These are phyloP conservation scores for Agarophyton chilense DNA, from an alignment of 23 red algal species.

Conservation along the genomic window DNA sequence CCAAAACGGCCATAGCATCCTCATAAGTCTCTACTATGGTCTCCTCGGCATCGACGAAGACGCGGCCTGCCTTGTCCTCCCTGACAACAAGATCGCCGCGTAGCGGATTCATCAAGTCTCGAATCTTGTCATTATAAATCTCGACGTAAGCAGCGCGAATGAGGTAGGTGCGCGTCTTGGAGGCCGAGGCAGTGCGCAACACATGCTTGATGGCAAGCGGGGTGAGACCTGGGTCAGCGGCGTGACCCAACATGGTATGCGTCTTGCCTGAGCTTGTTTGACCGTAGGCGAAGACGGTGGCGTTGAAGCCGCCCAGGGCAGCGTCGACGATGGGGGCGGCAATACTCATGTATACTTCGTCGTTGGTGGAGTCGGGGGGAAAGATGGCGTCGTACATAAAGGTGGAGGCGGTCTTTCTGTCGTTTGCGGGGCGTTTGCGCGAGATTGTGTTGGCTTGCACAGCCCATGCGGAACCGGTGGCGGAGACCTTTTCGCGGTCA, in stretches of 20 bases:
- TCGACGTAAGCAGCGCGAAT: slow-evolving; percentile 82
- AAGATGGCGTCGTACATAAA: slow-evolving; percentile 86
- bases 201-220: slow-evolving; percentile 80
- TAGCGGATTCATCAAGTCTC: slow-evolving; percentile 79
- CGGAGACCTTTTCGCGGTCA: slow-evolving; percentile 47
- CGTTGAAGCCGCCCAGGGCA: slow-evolving; percentile 86
- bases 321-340: slow-evolving; percentile 80
- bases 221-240: slow-evolving; percentile 81
- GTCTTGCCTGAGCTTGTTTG: slow-evolving; percentile 99
- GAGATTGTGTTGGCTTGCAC: slow-evolving; percentile 37
- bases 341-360: slow-evolving; percentile 63
- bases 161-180: slow-evolving; percentile 42
- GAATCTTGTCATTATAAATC: slow-evolving; percentile 95
- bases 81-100: slow-evolving; percentile 32
- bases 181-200: slow-evolving; percentile 45
- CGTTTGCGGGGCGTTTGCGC: not conserved
- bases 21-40: slow-evolving; percentile 62
- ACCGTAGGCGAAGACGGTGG: slow-evolving; percentile 93
- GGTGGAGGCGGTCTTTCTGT: not conserved
- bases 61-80: slow-evolving; percentile 61
- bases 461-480: slow-evolving; percentile 6
- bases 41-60: slow-evolving; percentile 74
- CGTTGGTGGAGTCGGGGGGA: slow-evolving; percentile 60
- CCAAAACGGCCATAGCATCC: slow-evolving; percentile 76
- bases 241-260: slow-evolving; percentile 82